Conservation (phyloP, 2,329 filamentous ascomycete genomes). For the Saccharata proteae region DNA sequence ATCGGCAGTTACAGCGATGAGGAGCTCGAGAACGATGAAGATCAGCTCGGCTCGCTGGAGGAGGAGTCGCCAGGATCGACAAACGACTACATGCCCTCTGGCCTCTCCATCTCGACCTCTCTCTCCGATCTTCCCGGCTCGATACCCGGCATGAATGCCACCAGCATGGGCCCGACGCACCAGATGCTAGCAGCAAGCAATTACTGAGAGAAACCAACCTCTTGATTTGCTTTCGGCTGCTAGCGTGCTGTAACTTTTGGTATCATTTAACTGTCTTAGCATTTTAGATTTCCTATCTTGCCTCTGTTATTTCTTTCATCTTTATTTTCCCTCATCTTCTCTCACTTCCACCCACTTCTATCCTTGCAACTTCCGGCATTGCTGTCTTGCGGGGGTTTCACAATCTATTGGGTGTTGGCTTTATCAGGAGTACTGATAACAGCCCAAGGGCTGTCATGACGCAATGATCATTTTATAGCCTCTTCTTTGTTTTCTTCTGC, state of each 20-base stretch:
- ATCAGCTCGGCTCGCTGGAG: conserved; percentile 69
- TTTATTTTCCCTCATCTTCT: too few species aligned
- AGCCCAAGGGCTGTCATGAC: too few species aligned
- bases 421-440: too few species aligned
- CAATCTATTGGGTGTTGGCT: too few species aligned
- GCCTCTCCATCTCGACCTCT: conserved; percentile 19
- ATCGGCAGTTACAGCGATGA: conserved; percentile 62
- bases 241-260: neutral
- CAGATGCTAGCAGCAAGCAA: conserved; percentile 32
- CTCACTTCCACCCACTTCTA: too few species aligned
- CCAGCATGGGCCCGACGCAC: conserved; percentile 30
- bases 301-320: too few species aligned
- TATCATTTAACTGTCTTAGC: neutral
- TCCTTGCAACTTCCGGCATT: too few species aligned
- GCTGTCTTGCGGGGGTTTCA: too few species aligned
- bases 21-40: conserved; percentile 79
- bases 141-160: conserved; percentile 17
- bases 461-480: too few species aligned
- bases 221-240: too few species aligned
- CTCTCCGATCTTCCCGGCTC: conserved; percentile 24
- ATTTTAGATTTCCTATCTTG: neutral
- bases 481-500: too few species aligned
- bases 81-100: conserved; percentile 43
- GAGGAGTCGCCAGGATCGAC: conserved; percentile 65
- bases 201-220: conserved; percentile 29